phyloP scores from a whole-genome alignment of 305 asterid species.

The Nicotiana rustica region DNA sequence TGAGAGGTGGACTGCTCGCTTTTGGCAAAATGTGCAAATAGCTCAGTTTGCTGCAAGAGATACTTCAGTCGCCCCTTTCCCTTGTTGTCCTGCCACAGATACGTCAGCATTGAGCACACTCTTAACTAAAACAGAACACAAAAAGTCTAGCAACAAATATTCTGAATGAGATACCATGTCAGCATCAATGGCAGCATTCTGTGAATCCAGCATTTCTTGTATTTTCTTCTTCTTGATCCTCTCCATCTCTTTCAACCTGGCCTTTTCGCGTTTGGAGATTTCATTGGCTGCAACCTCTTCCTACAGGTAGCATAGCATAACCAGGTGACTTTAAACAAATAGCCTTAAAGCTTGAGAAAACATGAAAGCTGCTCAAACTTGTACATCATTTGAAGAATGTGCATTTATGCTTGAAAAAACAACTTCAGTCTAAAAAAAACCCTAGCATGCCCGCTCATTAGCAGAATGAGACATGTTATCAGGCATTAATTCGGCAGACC shows the following conservation, averaged over 20 bases:
- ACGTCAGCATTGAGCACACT: conserved; percentile 7
- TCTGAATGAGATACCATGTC: conserved; percentile 74
- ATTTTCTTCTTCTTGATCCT: conserved; percentile 82
- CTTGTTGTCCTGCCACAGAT: conserved; percentile 76
- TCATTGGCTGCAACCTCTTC: conserved; percentile 54
- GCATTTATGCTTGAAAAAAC: neutral
- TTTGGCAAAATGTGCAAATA: conserved; percentile 98
- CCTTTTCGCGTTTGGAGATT: conserved; percentile 77
- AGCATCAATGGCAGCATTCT: conserved; percentile 95
- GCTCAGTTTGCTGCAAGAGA: conserved; percentile 97
- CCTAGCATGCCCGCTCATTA: neutral
- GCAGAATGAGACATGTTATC: conserved; percentile 8
- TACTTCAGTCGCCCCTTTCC: conserved; percentile 95
- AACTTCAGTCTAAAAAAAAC: neutral
- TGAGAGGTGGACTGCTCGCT: conserved; percentile 74
- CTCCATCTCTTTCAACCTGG: conserved; percentile 86
- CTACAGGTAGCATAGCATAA: conserved; percentile 52
- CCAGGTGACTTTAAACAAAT: neutral
- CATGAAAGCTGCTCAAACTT: conserved; percentile 1
- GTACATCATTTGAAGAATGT: neutral
- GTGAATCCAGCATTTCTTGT: conserved; percentile 87
- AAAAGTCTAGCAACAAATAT: neutral
- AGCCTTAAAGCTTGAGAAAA: neutral
- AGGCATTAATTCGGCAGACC: conserved; percentile 17
- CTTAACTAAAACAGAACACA: neutral